Evolutionary conservation across 257 asterid genomes (phyloP).

Genomic region (Jacaranda copaia): DNA sequence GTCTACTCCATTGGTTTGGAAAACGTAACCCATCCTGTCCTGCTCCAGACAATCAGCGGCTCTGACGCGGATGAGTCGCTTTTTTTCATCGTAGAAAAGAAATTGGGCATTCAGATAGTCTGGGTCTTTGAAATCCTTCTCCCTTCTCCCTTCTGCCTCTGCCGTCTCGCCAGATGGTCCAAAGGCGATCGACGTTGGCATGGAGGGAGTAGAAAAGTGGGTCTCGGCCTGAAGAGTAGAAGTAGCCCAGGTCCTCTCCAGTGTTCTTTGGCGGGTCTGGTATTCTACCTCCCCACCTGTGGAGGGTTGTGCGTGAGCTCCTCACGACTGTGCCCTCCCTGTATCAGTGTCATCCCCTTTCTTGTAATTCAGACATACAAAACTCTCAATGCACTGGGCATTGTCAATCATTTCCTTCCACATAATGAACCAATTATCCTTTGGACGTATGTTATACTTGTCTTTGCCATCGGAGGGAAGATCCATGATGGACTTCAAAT

Average conservation of each 20-base stretch:
- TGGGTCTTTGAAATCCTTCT: not conserved
- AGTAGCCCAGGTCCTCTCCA: not conserved
- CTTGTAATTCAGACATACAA: not conserved
- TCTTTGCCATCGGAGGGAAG: not conserved
- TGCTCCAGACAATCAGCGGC: not conserved
- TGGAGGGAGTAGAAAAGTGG: not conserved
- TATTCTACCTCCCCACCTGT: not conserved
- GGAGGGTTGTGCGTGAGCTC: not conserved
- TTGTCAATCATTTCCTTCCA: too few relatives aligned
- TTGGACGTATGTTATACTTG: not conserved
- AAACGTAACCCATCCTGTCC: not conserved
- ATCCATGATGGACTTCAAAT: not conserved
- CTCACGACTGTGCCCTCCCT: not conserved
- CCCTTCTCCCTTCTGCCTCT: not conserved
- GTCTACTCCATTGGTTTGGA: not conserved
- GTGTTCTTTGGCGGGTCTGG: not conserved
- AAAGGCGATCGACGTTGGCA: not conserved
- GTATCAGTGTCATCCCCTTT: not conserved
- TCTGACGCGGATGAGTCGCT: not conserved
- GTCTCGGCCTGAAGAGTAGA: not conserved
- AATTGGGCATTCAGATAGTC: not conserved
- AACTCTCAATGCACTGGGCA: not conserved
- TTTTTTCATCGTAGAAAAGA: not conserved
- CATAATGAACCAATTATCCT: not conserved
- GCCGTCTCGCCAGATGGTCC: not conserved